Base-by-base conservation (phyloP, 1,139 yeast species). In the Suhomyces maxii region DNA sequence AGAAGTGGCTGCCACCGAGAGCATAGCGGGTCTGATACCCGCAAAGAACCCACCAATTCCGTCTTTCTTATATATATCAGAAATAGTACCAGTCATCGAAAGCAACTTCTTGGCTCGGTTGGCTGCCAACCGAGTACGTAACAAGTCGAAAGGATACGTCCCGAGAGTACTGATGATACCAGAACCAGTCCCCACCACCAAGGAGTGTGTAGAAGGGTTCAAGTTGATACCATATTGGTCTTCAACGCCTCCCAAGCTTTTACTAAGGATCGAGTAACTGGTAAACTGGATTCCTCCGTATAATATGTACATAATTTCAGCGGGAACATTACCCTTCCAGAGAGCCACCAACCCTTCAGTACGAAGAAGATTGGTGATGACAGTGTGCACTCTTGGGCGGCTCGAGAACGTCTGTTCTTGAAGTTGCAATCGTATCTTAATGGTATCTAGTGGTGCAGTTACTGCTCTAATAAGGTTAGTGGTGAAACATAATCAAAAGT, bases 281-380 rank as follows among this genome's bases (percentile, higher is more conserved):
- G 93, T 74, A 66, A 93, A 93, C 63, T 93, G 98, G 1, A 82
- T 71, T 1, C 89, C 90, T 10, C 98, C 97, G 58, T 93, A 93
- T 23, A 87, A 55, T 13, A 93, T 73, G 60, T 93, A 93, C 82
- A 93, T 79, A 37, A 83, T 66, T 54, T 89, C 91, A 0, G 98
- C 99, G 0, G 99, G 96, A 0, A 89, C 79, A 62, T 93, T 93
- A 0, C 99, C 99, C 64, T 90, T 91, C 98, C 98, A 93, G 23
- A 93, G 72, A 0, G 91, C 79, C 18, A 54, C 37, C 7, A 71
- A 52, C 3, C 79, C 79, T 53, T 75, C 79, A 40, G 69, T 53
- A 33, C 57, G 56, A n/a, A 71, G 45, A 8, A 73, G 55, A 23
- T 51, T 42, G 30, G 46, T 50, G 18, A 66, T 56, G 30, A 75